A percentile compares a stretch with the other conserved stretches of the same genome.
Evolutionary conservation across 257 asterid genomes (phyloP).

Genomic region (Jacaranda copaia): DNA sequence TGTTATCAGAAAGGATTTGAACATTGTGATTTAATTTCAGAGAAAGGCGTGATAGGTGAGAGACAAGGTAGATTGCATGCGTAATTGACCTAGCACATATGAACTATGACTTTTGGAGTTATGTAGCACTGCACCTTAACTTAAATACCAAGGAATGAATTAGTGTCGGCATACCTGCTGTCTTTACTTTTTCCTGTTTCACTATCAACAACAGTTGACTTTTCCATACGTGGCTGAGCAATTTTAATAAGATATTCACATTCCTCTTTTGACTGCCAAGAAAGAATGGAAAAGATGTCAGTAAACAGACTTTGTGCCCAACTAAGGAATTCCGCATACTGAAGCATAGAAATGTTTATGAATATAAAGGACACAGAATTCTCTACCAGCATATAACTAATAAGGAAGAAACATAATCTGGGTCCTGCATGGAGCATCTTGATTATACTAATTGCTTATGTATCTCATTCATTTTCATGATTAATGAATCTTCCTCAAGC

Average conservation of each 20-base stretch:
- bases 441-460: conserved; percentile 13
- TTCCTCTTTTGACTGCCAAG: conserved; percentile 85
- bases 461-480: conserved; percentile 1
- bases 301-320: conserved; percentile 17
- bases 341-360: conserved; percentile 11
- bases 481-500: conserved; percentile 10
- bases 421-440: conserved; percentile 14
- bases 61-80: conserved; percentile 3
- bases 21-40: conserved; percentile 22
- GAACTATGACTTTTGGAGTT: neutral
- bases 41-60: conserved; percentile 9
- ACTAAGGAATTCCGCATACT: conserved; percentile 28
- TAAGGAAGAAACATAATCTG: conserved; percentile 1
- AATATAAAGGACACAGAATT: neutral
- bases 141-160: conserved; percentile 25
- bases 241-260: conserved; percentile 89
- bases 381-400: conserved; percentile 1
- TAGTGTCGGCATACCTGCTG: conserved; percentile 70
- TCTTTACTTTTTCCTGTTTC: conserved; percentile 89
- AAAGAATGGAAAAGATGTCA: conserved; percentile 22
- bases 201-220: conserved; percentile 90
- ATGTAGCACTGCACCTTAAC: conserved; percentile 5
- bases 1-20: conserved; percentile 15
- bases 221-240: conserved; percentile 88
- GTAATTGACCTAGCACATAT: conserved; percentile 19